A percentile compares a stretch with the other conserved stretches of the same genome.
phyloP scores from a whole-genome alignment of 305 asterid genomes.

The Fraxinus baroniana region DNA sequence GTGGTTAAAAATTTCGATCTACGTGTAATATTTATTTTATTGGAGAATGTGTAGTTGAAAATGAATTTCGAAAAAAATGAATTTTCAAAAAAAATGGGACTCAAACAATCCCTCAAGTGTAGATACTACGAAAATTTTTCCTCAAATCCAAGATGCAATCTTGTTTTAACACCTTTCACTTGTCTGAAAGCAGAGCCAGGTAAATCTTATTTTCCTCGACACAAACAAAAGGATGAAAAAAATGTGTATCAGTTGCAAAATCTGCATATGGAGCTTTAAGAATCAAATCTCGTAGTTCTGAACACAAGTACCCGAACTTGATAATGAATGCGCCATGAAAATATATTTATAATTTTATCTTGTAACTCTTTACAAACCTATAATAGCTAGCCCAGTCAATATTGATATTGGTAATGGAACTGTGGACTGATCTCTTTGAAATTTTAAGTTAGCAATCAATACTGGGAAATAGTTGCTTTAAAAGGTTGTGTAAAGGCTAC shows the following conservation, averaged over 20 bases:
- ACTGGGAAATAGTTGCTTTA: background rate
- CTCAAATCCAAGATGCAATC: background rate
- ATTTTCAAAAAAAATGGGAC: too few relatives aligned
- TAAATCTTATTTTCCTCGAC: background rate
- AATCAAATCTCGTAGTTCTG: background rate
- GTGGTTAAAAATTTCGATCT: too few relatives aligned
- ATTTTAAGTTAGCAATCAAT: background rate
- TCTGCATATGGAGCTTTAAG: background rate
- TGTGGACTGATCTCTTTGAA: background rate
- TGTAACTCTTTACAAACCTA: background rate
- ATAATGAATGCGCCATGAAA: background rate
- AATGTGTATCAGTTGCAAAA: background rate
- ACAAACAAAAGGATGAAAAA: background rate
- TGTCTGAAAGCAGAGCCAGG: background rate
- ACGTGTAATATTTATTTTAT: too few relatives aligned
- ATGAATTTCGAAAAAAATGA: too few relatives aligned
- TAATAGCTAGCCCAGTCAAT: background rate
- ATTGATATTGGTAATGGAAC: background rate
- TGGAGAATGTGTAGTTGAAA: too few relatives aligned
- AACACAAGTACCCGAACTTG: background rate
- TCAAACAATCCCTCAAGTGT: background rate
- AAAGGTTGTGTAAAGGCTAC: background rate
- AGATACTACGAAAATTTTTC: background rate
- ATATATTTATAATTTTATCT: background rate
- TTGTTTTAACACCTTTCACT: background rate